Evolutionary conservation across 495 filamentous ascomycete genomes (phyloP).

Genomic region (Evernia prunastri): DNA sequence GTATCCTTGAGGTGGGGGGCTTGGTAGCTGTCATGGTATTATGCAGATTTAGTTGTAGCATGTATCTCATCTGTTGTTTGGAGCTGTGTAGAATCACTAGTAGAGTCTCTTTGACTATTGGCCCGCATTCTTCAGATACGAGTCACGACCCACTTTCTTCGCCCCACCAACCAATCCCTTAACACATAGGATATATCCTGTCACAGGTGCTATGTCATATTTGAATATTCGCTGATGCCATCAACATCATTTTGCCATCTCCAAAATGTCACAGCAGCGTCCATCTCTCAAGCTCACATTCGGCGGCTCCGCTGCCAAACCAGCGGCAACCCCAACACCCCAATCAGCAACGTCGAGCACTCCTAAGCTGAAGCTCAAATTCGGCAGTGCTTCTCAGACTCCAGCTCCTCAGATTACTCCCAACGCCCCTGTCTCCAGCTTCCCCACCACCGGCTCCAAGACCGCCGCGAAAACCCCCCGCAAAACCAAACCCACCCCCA

Average conservation of each 20-base stretch:
- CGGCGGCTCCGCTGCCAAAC: slow-evolving; percentile 33
- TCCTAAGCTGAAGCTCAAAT: slow-evolving; percentile 49
- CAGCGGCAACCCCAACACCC: slow-evolving; percentile 29
- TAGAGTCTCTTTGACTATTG: neutral
- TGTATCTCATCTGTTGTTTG: neutral
- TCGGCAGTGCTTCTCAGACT: slow-evolving; percentile 34
- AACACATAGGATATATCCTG: too few relatives aligned
- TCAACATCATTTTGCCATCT: neutral
- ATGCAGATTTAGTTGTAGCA: neutral
- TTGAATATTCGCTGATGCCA: neutral
- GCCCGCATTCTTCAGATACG: neutral
- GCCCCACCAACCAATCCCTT: too few relatives aligned
- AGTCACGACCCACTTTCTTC: neutral
- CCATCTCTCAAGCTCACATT: slow-evolving; percentile 49
- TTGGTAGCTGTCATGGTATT: neutral
- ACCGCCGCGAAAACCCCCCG: slow-evolving; percentile 34
- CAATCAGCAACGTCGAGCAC: slow-evolving; percentile 31
- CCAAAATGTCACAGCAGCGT: slow-evolving; percentile 40
- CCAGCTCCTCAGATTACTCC: slow-evolving; percentile 26
- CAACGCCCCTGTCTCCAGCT: slow-evolving; percentile 11
- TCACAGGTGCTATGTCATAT: too few relatives aligned
- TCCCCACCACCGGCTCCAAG: slow-evolving; percentile 17
- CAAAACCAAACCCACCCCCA: slow-evolving; percentile 28
- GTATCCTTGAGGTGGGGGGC: neutral
- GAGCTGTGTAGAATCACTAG: neutral